Percentiles rank a stretch among this genome's conserved stretches.
Evolutionary conservation across 805 yeast species (phyloP).

Genomic region (Wickerhamiella musiphila): DNA sequence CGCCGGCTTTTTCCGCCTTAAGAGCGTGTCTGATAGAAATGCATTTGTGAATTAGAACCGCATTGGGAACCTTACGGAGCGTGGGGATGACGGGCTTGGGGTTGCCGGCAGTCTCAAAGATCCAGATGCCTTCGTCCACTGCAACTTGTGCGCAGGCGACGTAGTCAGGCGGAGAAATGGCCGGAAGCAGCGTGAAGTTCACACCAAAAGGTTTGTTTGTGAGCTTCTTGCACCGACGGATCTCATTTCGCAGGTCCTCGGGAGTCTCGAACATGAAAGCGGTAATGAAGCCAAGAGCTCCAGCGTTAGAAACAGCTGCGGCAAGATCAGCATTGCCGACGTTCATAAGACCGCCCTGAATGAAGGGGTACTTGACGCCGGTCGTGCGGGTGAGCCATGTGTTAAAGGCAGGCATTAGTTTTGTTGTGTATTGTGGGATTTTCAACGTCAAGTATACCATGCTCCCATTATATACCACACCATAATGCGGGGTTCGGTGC

Average conservation of each 20-base stretch:
- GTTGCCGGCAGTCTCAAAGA: conserved; percentile 22
- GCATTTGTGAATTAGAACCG: conserved; percentile 19
- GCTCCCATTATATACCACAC: too few species aligned
- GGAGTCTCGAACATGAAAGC: conserved; percentile 19
- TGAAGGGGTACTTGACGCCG: conserved; percentile 18
- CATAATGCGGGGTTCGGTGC: too few species aligned
- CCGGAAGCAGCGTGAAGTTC: conserved; percentile 20
- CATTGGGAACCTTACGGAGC: conserved; percentile 11
- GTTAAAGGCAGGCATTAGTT: too few species aligned
- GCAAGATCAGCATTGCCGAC: conserved; percentile 19
- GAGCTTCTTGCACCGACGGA: conserved; percentile 11
- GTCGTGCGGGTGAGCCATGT: conserved; percentile 21
- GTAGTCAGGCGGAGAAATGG: conserved; percentile 20
- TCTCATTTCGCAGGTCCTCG: conserved; percentile 19
- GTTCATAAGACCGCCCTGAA: conserved; percentile 20
- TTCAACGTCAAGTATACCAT: too few species aligned
- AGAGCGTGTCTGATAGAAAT: conserved; percentile 18
- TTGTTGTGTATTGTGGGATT: too few species aligned
- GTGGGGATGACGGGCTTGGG: conserved; percentile 17
- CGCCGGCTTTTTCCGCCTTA: conserved; percentile 19
- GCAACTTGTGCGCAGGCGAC: conserved; percentile 18
- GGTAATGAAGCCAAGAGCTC: conserved; percentile 18
- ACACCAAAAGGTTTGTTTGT: conserved; percentile 20
- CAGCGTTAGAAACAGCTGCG: conserved; percentile 21
- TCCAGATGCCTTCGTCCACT: conserved; percentile 19